Percentiles rank a stretch among this genome's conserved stretches.
Evolutionary conservation across 2,329 filamentous ascomycete species (phyloP).

Genomic region (Metarhizium rileyi): DNA sequence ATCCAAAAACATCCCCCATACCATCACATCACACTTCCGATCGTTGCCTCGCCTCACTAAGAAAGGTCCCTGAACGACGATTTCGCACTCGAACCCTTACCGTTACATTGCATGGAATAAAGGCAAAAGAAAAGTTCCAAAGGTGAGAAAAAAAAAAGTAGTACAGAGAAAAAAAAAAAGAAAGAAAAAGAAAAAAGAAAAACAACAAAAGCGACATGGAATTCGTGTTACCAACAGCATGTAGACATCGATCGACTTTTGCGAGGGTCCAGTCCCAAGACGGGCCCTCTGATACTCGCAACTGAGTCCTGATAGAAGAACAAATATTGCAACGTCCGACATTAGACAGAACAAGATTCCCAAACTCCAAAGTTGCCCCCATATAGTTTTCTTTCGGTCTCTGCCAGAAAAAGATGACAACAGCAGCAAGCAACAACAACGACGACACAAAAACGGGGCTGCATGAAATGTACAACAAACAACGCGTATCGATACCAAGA

Average conservation of each 20-base stretch:
- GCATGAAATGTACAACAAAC: not conserved
- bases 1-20: not conserved
- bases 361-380: slow-evolving; percentile 2
- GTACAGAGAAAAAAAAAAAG: slow-evolving; percentile 2
- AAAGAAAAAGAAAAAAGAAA: slow-evolving; percentile 2
- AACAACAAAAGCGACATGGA: not conserved
- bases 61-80: not conserved
- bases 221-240: slow-evolving; percentile 6
- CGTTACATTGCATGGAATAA: not conserved
- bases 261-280: not conserved
- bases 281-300: too few relatives aligned
- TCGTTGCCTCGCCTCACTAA: not conserved
- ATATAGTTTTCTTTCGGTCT: not conserved
- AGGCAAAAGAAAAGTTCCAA: not conserved
- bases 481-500: not conserved
- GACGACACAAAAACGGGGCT: not conserved
- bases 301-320: too few relatives aligned
- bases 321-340: not conserved
- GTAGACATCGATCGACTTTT: slow-evolving; percentile 8
- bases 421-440: not conserved
- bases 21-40: not conserved
- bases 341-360: slow-evolving; percentile 3
- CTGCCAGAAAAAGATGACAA: too few relatives aligned
- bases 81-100: not conserved
- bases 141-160: slow-evolving; percentile 1